phyloP scores from a whole-genome alignment of 2,329 filamentous ascomycete genomes.

The Zymoseptoria pseudotritici region DNA sequence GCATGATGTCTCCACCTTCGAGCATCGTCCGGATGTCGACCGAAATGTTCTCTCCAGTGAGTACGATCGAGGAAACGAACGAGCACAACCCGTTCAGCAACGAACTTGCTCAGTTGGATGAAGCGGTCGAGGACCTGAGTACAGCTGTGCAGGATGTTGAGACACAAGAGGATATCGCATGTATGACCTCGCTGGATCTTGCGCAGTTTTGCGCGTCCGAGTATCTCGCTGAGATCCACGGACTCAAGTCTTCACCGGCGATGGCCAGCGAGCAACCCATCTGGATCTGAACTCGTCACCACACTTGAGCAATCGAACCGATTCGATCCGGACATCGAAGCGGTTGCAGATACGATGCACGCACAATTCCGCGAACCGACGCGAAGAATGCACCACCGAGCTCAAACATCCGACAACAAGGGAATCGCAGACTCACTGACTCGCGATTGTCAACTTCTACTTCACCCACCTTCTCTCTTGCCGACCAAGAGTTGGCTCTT shows the following conservation, averaged over 20 bases:
- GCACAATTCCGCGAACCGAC: background rate
- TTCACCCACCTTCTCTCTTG: background rate
- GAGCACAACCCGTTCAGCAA: constrained; percentile 67
- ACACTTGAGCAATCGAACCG: constrained; percentile 22
- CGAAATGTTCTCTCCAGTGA: constrained; percentile 34
- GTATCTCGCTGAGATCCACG: constrained; percentile 74
- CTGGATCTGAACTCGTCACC: constrained; percentile 15
- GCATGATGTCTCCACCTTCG: constrained; percentile 34
- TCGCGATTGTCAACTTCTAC: background rate
- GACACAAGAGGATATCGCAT: constrained; percentile 65
- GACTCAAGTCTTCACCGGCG: constrained; percentile 44
- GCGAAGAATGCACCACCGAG: background rate
- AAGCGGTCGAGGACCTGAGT: constrained; percentile 83
- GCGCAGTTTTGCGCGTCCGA: constrained; percentile 70
- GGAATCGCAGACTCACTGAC: constrained; percentile 2
- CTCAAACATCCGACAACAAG: background rate
- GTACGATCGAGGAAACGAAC: constrained; percentile 35
- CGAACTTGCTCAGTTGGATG: constrained; percentile 85
- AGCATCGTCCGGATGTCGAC: constrained; percentile 45
- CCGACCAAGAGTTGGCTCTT: background rate
- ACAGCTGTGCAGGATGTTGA: constrained; percentile 50
- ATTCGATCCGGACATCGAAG: constrained; percentile 19
- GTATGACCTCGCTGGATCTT: constrained; percentile 63
- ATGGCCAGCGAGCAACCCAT: constrained; percentile 18
- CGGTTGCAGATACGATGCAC: constrained; percentile 23